Percentiles rank a stretch among this genome's conserved stretches.
Evolutionary conservation across 192 early-diverging fungal genomes (phyloP).

Genomic region (Jimgerdemannia lactiflua): DNA sequence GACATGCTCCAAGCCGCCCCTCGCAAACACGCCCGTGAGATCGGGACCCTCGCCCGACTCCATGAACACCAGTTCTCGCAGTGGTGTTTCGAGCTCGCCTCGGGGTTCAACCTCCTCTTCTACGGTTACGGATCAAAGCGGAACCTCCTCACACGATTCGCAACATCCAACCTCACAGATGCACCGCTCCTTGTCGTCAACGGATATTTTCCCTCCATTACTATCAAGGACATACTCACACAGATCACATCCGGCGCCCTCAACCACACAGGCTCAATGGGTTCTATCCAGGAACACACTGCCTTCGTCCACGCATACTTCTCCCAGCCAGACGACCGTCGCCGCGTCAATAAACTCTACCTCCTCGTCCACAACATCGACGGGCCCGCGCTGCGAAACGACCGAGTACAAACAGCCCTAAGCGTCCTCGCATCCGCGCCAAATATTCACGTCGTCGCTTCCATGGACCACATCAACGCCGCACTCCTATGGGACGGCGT

Average conservation of each 20-base stretch:
- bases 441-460: constrained; percentile 75
- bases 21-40: constrained; percentile 60
- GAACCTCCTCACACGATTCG: constrained; percentile 75
- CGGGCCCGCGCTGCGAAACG: constrained; percentile 67
- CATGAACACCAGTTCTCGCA: constrained; percentile 74
- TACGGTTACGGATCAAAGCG: constrained; percentile 96
- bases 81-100: constrained; percentile 83
- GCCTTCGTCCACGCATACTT: constrained; percentile 67
- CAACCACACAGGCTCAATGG: constrained; percentile 35
- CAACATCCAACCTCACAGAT: constrained; percentile 44
- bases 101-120: constrained; percentile 86
- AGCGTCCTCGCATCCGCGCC: constrained; percentile 62
- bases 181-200: constrained; percentile 75
- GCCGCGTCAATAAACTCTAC: constrained; percentile 54
- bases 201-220: constrained; percentile 80
- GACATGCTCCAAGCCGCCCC: constrained; percentile 48
- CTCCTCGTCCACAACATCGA: constrained; percentile 91
- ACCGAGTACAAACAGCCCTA: constrained; percentile 64
- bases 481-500: constrained; percentile 86
- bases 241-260: constrained; percentile 48
- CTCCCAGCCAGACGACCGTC: constrained; percentile 25
- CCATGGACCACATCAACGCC: constrained; percentile 90
- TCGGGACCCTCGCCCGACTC: constrained; percentile 42
- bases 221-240: constrained; percentile 67
- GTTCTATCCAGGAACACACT: constrained; percentile 63